Conservation (phyloP, 1,284 basidiomycete genomes). For the Cryptococcus deneoformans region DNA sequence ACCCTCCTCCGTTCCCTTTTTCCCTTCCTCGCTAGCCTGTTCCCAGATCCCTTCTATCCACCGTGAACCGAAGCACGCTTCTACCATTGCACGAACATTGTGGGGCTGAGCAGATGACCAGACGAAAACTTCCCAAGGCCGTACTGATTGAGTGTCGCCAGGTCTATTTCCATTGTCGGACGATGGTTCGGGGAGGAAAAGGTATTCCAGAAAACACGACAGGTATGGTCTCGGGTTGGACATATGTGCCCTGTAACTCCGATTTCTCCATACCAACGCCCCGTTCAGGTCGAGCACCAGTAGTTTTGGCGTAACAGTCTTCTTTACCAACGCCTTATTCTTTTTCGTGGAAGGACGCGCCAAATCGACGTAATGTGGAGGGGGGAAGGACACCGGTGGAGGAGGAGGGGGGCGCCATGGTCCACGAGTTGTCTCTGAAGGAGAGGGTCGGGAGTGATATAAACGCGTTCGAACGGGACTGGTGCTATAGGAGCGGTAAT, state of each 20-base stretch:
- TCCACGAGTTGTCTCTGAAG: no score
- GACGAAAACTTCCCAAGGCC: slow-evolving; percentile 42
- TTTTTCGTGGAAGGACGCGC: background rate
- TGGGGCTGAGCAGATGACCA: slow-evolving; percentile 49
- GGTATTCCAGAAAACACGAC: slow-evolving; percentile 40
- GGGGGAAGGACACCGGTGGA: slow-evolving; percentile 4
- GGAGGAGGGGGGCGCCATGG: background rate
- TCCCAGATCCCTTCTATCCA: slow-evolving; percentile 37
- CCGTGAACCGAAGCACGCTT: slow-evolving; percentile 31
- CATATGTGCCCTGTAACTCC: slow-evolving; percentile 11
- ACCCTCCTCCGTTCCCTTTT: slow-evolving; percentile 16
- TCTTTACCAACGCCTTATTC: background rate
- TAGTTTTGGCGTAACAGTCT: slow-evolving; percentile 27
- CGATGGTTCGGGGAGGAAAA: slow-evolving; percentile 32
- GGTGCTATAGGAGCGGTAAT: background rate
- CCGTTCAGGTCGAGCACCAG: slow-evolving; percentile 49
- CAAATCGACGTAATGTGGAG: slow-evolving; percentile 17
- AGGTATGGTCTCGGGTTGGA: slow-evolving; percentile 45
- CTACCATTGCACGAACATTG: slow-evolving; percentile 47
- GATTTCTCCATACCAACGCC: slow-evolving; percentile 40
- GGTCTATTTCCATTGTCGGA: slow-evolving; percentile 11
- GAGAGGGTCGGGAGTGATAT: no score
- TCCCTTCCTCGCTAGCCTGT: slow-evolving; percentile 11
- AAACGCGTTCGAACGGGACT: background rate
- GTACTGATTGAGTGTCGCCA: background rate